phyloP scores from a whole-genome alignment of 179 eudicot species.

The Beta corolliflora region DNA sequence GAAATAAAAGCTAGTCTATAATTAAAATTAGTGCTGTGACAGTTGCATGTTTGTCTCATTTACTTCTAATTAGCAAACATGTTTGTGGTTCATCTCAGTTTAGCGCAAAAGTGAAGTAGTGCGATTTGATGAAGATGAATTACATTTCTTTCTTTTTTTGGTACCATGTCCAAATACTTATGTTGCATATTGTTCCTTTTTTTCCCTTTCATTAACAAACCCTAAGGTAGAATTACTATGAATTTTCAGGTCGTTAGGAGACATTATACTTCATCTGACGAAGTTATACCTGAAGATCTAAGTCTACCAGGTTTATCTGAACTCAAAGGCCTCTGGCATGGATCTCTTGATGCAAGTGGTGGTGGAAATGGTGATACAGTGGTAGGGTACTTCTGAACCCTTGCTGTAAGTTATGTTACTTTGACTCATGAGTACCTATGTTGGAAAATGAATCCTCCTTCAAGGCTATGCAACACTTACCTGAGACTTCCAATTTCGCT shows the following conservation, averaged over 20 bases:
- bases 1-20: neutral
- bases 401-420: neutral
- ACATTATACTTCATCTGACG: conserved; percentile 57
- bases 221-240: neutral
- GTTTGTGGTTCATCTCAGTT: neutral
- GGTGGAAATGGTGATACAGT: conserved; percentile 99
- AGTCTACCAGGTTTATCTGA: conserved; percentile 96
- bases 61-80: neutral
- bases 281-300: conserved; percentile 81
- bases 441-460: too few species aligned
- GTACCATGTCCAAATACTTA: neutral
- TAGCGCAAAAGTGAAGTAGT: neutral
- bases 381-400: conserved; percentile 49
- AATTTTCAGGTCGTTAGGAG: conserved; percentile 61
- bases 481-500: too few species aligned
- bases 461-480: too few species aligned
- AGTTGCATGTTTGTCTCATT: conserved; percentile 8
- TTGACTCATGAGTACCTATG: too few species aligned
- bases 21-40: neutral
- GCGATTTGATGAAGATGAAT: neutral
- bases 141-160: neutral
- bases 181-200: neutral
- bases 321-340: conserved; percentile 97
- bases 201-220: conserved; percentile 8
- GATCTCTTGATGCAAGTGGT: conserved; percentile 99